Evolutionary conservation across 257 asterid genomes (phyloP), one percentile per base, ranked within the genome.

Genomic region (Echites panduratus): DNA sequence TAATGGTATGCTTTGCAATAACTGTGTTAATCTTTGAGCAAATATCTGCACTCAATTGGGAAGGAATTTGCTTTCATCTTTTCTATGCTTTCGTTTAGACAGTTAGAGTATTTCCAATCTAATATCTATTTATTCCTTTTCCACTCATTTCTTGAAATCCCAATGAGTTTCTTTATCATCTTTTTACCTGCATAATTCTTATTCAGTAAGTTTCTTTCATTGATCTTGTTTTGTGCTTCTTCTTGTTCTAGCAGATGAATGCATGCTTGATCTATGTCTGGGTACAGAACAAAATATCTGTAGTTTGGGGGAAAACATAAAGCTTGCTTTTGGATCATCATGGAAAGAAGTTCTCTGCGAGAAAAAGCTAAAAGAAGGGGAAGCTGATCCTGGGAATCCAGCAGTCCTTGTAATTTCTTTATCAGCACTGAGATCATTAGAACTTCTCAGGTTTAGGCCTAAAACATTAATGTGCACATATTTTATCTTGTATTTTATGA

Each of bases 341-440:
- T 95, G 96, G 95, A 87, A 80, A 82, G 79, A 86, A 81, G 81
- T 74, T 68, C 86, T 95, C 58, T 88, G 87, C 72, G 87, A 71
- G 71, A 91, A 86, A 52, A 77, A 84, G 72, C 78, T 89, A 16
- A 73, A 61, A 71, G 88, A 85, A 79, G 97, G 92, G 78, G 67
- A 84, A 75, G 69, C 87, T 76, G 88, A 87, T 53, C 88, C 98
- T 29, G 99, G 98, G 43, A 88, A 76, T 81, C 99, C 99, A 27
- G 87, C 96, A 70, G 81, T 95, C 80, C 95, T 95, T 76, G 90
- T 95, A 19, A 87, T 95, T 62, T 84, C 96, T 76, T 80, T 81
- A 73, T 88, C 99, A 65, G 99, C 99, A 70, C n/a, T 88, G 71
- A 80, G 97, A 75, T 81, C 98, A 0, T 81, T 86, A 70, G 97